Evolutionary conservation across 2,329 filamentous ascomycete genomes (phyloP), one percentile per base, ranked within the genome.

Genomic region (Alternaria sp.): DNA sequence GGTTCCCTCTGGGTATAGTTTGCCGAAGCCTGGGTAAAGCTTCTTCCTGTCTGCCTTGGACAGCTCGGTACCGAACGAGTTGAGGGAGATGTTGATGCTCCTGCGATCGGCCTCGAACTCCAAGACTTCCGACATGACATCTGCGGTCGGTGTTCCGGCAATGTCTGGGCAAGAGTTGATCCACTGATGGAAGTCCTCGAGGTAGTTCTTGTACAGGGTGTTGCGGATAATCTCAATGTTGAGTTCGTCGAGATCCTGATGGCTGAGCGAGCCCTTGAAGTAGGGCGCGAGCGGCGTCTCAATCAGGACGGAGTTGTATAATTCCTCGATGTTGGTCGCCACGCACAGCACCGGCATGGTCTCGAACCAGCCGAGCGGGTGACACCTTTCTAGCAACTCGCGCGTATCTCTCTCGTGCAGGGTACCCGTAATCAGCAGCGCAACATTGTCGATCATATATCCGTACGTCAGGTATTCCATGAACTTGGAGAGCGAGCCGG

Each of bases 391-490:
- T 58, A 99, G 85, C 67, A 99, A 88, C 83, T 99, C 96, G 64
- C 94, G 90, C 4, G 96, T 99, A 80, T 99, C 96, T 79, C 96
- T 89, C 84, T 99, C 96, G 83, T 99, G 96, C 28, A 99, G 88
- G 12, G 96, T 99, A 66, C 96, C 96, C 21, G 96, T 99, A 81
- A 99, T 99, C 76, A 99, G 89, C 44, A 99, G 90, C 43, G 96
- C 96, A 57, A 99, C 94, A 76, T 99, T 99, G 84, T 99, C 96
- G 82, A 99, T 99, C 96, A 99, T 99, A 86, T 99, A 99, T 66
- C 94, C 95, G 80, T 99, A 99, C 2, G 96, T 99, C 65, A 99
- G 86, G 82, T 97, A 99, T 81, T 98, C 94, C 88, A 99, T 94
- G 82, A 99, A 99, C 79, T 93, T 94, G 67, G 94, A 91, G 41